Evolutionary conservation across 192 early-diverging fungal genomes (phyloP).

Genomic region (Phlyctochytrium planicorne): DNA sequence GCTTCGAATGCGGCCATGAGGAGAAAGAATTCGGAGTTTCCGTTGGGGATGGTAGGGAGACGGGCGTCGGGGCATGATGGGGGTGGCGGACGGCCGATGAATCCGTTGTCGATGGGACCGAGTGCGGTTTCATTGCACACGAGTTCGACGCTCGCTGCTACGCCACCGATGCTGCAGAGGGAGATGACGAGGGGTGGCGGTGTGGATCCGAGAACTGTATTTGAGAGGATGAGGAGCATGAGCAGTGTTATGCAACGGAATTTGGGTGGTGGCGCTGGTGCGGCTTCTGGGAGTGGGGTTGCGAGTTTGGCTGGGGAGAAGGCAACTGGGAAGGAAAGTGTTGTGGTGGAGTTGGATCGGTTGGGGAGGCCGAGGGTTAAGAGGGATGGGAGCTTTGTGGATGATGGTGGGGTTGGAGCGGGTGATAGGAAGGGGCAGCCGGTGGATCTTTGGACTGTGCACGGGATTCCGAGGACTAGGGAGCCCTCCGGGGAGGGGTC

Average conservation of each 20-base stretch:
- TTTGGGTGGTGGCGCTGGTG: background rate
- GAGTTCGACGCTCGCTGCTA: background rate
- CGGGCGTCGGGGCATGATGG: background rate
- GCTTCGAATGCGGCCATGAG: background rate
- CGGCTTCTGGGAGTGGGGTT: no score
- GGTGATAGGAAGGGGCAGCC: background rate
- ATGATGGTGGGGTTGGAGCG: background rate
- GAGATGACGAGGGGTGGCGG: background rate
- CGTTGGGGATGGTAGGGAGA: background rate
- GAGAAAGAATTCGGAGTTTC: background rate
- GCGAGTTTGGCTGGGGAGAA: no score
- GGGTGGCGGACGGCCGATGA: background rate
- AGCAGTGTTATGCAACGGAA: background rate
- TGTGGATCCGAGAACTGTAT: background rate
- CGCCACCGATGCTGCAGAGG: background rate
- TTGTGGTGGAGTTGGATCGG: background rate
- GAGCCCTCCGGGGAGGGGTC: background rate
- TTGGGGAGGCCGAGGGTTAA: background rate
- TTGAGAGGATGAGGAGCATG: background rate
- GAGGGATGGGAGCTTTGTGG: background rate
- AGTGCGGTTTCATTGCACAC: background rate
- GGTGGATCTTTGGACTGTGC: constrained; percentile 5
- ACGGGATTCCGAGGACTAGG: background rate
- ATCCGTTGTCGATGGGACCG: background rate
- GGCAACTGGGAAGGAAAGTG: background rate